Evolutionary conservation across 192 early-diverging fungal genomes (phyloP), one percentile per base, ranked within the genome.

Genomic region (Umbelopsis vinacea): DNA sequence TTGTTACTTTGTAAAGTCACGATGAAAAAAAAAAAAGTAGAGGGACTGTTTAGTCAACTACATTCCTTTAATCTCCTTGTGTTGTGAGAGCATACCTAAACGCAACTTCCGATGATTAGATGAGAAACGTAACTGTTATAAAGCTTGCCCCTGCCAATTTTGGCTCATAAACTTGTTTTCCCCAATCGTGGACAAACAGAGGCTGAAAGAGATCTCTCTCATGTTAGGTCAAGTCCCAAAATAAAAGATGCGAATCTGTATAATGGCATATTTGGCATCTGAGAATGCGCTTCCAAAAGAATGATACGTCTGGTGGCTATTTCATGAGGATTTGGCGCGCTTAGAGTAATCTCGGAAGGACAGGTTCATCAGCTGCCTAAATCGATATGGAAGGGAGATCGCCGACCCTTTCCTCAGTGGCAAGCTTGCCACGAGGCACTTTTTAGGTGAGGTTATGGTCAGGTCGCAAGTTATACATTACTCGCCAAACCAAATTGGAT

Each of bases 391-490:
- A 50, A 50, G n/a, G n/a, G 48, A 17, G 48, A 50, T 50, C 48
- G n/a, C 48, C n/a, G 2, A 10, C 19, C 48, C 48, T 21, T 50
- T 50, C 48, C 19, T 50, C 40, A 43, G 40, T n/a, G 48, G 48
- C 48, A 50, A 50, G 48, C 48, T 19, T 50, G 48, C 48, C 48
- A 50, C 48, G 48, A 50, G 48, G 48, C 48, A n/a, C 15, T 50
- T n/a, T 19, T 50, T 10, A 17, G 15, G 48, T 1, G 48, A 50
- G 5, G n/a, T 6, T 8, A 50, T 50, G 48, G 48, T 50, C 15
- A 50, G 48, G 29, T 29, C 29, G 29, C 29, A 29, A 29, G 29
- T 29, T n/a, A 29, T 29, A 3, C 29, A 29, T 2, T 29, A 29
- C 29, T 50, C 48, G 48, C 48, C 48, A 50, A 9, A 19, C n/a